Percentiles rank a stretch among this genome's conserved stretches.
These are phyloP conservation scores for Lentinus brumalis DNA, from an alignment of 768 basidiomycete species.

Conservation along the genomic window DNA sequence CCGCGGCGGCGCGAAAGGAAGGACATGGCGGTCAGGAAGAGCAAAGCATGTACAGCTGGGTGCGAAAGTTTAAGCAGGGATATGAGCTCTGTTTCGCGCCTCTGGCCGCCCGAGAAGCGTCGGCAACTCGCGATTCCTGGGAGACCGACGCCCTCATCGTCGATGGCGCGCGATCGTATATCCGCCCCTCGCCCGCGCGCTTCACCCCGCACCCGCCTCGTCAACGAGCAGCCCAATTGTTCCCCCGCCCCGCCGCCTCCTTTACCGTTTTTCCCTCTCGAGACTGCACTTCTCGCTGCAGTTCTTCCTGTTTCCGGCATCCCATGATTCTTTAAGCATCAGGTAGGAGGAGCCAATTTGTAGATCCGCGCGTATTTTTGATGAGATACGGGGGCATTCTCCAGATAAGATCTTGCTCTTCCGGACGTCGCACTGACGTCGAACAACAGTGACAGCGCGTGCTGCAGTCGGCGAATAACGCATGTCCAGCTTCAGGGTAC, in stretches of 20 bases:
- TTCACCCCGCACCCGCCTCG: no score
- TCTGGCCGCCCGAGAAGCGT: slow-evolving; percentile 17
- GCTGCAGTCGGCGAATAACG: not conserved
- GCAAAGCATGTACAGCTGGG: slow-evolving; percentile 3
- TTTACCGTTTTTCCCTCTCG: not conserved
- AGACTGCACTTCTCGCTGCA: not conserved
- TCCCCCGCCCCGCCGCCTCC: no score
- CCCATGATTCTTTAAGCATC: not conserved
- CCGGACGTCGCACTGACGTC: not conserved
- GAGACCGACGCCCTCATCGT: not conserved
- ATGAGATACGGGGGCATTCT: not conserved
- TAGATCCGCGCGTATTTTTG: not conserved
- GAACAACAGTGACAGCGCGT: not conserved
- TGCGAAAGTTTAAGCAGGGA: not conserved
- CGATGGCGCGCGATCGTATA: not conserved
- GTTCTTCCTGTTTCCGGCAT: not conserved
- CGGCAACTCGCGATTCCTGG: slow-evolving; percentile 6
- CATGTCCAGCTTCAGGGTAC: not conserved
- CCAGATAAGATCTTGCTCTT: not conserved
- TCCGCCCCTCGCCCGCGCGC: no score
- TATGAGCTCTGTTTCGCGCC: slow-evolving; percentile 4
- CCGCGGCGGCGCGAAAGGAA: slow-evolving; percentile 20
- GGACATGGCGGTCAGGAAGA: slow-evolving; percentile 13
- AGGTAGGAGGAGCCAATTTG: not conserved
- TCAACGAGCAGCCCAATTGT: no score